Percentiles rank a stretch among this genome's conserved stretches.
These are phyloP conservation scores for Arthrinium phaeospermum DNA, from an alignment of 2,329 filamentous ascomycete species.

Conservation along the genomic window DNA sequence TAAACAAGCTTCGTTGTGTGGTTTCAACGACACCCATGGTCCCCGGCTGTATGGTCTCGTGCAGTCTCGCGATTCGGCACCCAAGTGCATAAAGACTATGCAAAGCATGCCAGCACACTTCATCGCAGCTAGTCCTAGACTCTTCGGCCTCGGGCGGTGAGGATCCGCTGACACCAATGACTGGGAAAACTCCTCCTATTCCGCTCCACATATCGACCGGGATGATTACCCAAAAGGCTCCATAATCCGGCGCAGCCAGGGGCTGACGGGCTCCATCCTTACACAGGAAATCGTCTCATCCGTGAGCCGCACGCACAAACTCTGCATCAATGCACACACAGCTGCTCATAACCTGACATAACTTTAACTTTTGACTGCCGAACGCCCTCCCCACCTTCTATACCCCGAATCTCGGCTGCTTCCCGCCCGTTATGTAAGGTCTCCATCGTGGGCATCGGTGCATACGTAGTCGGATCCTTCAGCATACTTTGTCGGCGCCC, in stretches of 20 bases:
- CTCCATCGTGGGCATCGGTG: not conserved
- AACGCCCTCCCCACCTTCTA: not conserved
- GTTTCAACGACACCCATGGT: too few species aligned
- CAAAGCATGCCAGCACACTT: not conserved
- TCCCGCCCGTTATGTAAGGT: conserved; percentile 5
- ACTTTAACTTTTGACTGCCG: not conserved
- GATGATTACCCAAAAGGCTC: not conserved
- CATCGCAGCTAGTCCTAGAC: too few species aligned
- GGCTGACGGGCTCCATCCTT: not conserved
- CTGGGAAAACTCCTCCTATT: not conserved
- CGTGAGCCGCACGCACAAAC: conserved; percentile 8
- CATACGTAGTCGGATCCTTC: not conserved
- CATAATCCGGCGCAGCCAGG: not conserved
- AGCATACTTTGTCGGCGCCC: not conserved
- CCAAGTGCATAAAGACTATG: not conserved
- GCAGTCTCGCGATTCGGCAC: not conserved
- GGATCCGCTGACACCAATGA: not conserved
- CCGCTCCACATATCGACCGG: not conserved
- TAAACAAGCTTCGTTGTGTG: not conserved
- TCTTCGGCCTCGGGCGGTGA: not conserved
- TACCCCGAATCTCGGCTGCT: not conserved
- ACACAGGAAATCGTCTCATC: not conserved
- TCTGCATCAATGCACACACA: not conserved
- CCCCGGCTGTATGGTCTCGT: too few species aligned
- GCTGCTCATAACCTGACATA: not conserved